Evolutionary conservation across 2,329 filamentous ascomycete genomes (phyloP).

Genomic region (Microthyrium microscopicum): DNA sequence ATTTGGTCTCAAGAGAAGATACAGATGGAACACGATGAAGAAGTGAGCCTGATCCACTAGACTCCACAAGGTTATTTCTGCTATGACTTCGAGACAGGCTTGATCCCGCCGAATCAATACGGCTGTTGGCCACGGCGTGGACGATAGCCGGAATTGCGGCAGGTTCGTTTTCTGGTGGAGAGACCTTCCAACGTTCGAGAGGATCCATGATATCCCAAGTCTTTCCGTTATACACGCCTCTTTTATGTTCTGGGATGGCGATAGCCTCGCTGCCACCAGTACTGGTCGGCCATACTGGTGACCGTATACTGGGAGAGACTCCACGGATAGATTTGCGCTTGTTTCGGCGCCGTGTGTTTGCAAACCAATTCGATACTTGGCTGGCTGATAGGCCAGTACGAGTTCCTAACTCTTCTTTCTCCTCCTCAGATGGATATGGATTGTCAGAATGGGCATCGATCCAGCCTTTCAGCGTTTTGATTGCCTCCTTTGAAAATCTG

Average conservation of each 20-base stretch:
- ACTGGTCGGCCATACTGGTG: slow-evolving; percentile 19
- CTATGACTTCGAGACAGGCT: slow-evolving; percentile 22
- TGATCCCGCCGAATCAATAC: slow-evolving; percentile 12
- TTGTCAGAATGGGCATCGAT: slow-evolving; percentile 62
- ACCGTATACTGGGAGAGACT: slow-evolving; percentile 51
- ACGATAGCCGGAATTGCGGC: slow-evolving; percentile 47
- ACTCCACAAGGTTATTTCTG: slow-evolving; percentile 23
- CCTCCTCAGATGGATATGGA: slow-evolving; percentile 75
- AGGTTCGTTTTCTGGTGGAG: slow-evolving; percentile 53
- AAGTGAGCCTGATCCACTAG: slow-evolving; percentile 30
- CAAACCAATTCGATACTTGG: slow-evolving; percentile 85
- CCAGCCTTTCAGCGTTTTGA: slow-evolving; percentile 74
- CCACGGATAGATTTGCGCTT: slow-evolving; percentile 56
- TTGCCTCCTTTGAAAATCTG: slow-evolving; percentile 64
- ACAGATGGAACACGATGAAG: slow-evolving; percentile 34
- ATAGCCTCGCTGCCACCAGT: slow-evolving; percentile 40
- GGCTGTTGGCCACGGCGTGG: slow-evolving; percentile 33
- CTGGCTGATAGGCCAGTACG: slow-evolving; percentile 66
- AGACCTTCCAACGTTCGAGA: slow-evolving; percentile 52
- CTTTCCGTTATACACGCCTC: slow-evolving; percentile 27
- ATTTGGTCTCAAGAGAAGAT: slow-evolving; percentile 37
- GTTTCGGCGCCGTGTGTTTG: slow-evolving; percentile 69
- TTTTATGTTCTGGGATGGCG: slow-evolving; percentile 31
- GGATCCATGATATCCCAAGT: slow-evolving; percentile 44
- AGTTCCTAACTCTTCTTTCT: slow-evolving; percentile 63